Evolutionary conservation across 2,329 filamentous ascomycete species (phyloP), one percentile per base, ranked within the genome.

Genomic region (Fusarium dimerum): DNA sequence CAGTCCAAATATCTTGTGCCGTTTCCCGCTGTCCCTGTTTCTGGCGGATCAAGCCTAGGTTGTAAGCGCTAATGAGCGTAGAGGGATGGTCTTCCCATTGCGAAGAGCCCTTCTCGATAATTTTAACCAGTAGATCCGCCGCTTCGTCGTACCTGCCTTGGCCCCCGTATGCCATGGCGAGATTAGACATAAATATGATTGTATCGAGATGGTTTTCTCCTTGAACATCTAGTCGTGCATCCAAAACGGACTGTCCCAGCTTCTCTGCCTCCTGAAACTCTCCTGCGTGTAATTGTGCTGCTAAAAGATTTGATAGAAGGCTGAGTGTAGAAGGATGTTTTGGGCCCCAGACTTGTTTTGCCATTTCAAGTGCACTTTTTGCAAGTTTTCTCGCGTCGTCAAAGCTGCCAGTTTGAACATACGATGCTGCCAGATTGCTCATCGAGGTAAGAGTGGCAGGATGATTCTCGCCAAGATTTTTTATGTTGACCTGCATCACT

Each of bases 21-120:
- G 36, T 18, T 8, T 6, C 34, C 26, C 6, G 41, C 17, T 17
- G 48, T 7, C 43, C 43, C 26, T 45, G 42, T 16, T 42, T 17
- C 13, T 2, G 6, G 13, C 16, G 20, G 12, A 29, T 32, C 6
- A 42, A 50, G 26, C 42, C 48, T 16, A 50, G 29, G 36, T 45
- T 45, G 26, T n/a, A 12, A 16, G 45, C 41, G 36, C 32, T 50
- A 13, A 34, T 43, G 6, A 50, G 43, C 10, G 43, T 51, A 47
- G 15, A 29, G 18, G 26, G 20, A 40, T 51, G 43, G 7, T 47
- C 39, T 17, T 38, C 49, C 16, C 43, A 20, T 10, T 39, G 38
- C 16, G 11, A 20, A 30, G 13, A 13, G n/a, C 32, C 12, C 18
- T n/a, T 16, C 40, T 39, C 8, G 3, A 44, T 11, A 30, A 20